A percentile compares a stretch with the other conserved stretches of the same genome.
Evolutionary conservation across 2,329 filamentous ascomycete species (phyloP).

Genomic region (Neofusicoccum laricinum): DNA sequence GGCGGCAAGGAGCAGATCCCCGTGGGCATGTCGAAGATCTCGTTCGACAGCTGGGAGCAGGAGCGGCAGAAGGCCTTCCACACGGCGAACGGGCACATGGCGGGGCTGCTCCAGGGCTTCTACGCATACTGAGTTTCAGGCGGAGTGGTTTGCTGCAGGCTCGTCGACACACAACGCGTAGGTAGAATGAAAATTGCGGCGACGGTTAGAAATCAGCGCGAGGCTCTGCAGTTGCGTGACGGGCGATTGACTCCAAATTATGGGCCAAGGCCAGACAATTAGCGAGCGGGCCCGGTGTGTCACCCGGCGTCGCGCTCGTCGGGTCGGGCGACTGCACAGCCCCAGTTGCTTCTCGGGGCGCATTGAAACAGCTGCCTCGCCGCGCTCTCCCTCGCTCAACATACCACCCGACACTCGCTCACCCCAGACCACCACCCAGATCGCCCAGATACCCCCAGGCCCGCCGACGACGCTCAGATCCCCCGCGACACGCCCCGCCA

Average conservation of each 20-base stretch:
- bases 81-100: conserved; percentile 6
- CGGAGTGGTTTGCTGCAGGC: not conserved
- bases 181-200: not conserved
- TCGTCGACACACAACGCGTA: not conserved
- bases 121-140: conserved; percentile 3
- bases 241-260: not conserved
- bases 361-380: conserved; percentile 9
- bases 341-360: not conserved
- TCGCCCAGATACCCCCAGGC: not conserved
- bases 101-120: conserved; percentile 8
- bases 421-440: not conserved
- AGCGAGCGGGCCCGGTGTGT: too few relatives aligned
- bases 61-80: conserved; percentile 41
- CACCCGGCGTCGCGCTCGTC: too few relatives aligned
- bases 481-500: not conserved
- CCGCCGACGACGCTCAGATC: not conserved
- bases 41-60: conserved; percentile 47
- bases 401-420: not conserved
- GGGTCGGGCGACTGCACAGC: not conserved
- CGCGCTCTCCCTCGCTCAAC: not conserved
- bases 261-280: not conserved
- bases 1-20: conserved; percentile 52
- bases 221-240: not conserved
- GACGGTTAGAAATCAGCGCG: not conserved
- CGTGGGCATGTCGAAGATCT: conserved; percentile 43